Conservation (phyloP, 148 eudicot species). For the Vaccinium corymbosum region DNA sequence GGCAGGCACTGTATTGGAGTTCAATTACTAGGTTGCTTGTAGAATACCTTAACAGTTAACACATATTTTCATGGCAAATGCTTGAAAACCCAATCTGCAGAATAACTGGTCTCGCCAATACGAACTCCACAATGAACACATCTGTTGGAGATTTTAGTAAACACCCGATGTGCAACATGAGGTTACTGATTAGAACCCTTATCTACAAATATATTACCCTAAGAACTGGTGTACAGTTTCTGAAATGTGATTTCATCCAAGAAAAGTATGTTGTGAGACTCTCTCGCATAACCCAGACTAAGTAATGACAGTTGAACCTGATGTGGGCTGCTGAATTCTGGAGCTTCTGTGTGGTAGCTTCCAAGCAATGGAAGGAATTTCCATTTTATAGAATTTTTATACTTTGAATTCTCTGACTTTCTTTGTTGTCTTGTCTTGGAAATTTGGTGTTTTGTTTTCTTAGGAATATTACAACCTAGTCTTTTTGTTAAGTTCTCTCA, state of each 20-base stretch:
- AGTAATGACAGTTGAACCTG: neutral
- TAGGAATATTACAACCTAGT: neutral
- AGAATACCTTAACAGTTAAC: neutral
- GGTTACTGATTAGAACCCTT: neutral
- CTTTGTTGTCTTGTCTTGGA: neutral
- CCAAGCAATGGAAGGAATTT: neutral
- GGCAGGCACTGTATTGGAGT: neutral
- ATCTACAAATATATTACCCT: neutral
- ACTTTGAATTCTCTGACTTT: neutral
- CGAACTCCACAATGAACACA: neutral
- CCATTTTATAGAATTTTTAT: neutral
- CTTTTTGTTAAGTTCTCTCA: neutral
- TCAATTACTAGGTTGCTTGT: neutral
- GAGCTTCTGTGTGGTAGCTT: neutral
- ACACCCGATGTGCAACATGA: neutral
- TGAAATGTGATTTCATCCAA: neutral
- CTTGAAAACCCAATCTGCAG: neutral
- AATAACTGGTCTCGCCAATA: neutral
- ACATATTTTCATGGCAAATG: neutral
- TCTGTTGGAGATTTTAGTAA: neutral
- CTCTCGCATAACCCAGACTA: neutral
- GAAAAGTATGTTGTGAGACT: neutral
- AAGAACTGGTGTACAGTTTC: neutral
- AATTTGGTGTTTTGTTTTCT: conserved; percentile 10
- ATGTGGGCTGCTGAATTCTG: neutral